Evolutionary conservation across 352 stramenopile genomes (phyloP).

Genomic region (Phytophthora idaei): DNA sequence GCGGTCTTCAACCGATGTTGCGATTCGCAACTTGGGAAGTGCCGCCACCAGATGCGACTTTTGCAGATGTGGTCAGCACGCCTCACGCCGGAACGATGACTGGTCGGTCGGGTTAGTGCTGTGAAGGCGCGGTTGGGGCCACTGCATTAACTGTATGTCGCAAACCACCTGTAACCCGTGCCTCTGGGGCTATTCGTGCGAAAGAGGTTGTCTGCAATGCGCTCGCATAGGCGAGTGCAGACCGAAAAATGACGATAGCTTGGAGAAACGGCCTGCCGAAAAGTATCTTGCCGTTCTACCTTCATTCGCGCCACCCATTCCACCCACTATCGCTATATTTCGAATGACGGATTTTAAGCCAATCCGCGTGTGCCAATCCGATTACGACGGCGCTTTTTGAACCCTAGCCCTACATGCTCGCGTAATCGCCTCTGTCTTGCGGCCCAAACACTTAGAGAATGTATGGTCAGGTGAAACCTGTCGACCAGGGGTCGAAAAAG

Average conservation of each 20-base stretch:
- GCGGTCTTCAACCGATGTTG: not conserved
- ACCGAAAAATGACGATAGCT: not conserved
- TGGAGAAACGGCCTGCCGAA: not conserved
- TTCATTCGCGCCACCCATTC: conserved; percentile 10
- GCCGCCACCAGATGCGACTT: conserved; percentile 1
- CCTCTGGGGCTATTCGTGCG: too few relatives aligned
- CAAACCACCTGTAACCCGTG: not conserved
- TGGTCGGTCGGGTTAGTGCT: not conserved
- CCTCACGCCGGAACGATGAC: not conserved
- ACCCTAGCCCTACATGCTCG: conserved; percentile 13
- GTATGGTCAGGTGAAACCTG: conserved; percentile 7
- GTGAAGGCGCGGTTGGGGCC: too few relatives aligned
- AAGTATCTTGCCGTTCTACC: conserved; percentile 5
- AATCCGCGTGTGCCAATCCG: conserved; percentile 8
- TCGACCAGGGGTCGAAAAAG: conserved; percentile 5
- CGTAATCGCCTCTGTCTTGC: conserved; percentile 22
- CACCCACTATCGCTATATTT: conserved; percentile 13
- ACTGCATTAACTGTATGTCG: not conserved
- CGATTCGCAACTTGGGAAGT: not conserved
- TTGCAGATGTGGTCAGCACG: conserved; percentile 1
- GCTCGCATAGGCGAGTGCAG: not conserved
- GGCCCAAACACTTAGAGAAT: conserved; percentile 9
- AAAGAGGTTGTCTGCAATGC: too few relatives aligned
- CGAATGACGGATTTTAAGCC: conserved; percentile 9
- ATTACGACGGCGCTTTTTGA: conserved; percentile 10